Conservation (phyloP, 208 protist genomes). For the Leishmania arabica region DNA sequence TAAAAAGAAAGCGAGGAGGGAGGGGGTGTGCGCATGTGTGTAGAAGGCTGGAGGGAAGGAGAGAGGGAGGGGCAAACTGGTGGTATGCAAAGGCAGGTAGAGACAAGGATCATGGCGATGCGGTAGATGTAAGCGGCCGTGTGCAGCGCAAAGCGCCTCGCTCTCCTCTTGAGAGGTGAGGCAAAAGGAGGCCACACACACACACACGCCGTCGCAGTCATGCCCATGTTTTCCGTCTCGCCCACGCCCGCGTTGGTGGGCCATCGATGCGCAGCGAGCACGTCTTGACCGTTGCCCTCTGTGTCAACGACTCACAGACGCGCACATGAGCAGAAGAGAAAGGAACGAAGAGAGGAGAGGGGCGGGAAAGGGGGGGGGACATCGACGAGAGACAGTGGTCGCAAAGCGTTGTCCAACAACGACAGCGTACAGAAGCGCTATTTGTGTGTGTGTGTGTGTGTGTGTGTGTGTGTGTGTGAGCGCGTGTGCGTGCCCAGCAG, state of each 20-base stretch:
- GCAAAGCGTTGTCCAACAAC: not conserved
- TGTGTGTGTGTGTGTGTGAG: no score
- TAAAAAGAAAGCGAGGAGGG: not conserved
- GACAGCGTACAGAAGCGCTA: not conserved
- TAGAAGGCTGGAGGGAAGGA: not conserved
- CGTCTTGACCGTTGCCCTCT: not conserved
- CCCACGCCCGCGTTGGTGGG: not conserved
- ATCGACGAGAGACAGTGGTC: not conserved
- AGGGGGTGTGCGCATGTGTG: not conserved
- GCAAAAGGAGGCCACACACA: not conserved
- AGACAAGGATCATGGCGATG: not conserved
- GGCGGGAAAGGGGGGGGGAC: not conserved
- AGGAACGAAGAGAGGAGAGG: not conserved
- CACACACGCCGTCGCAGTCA: not conserved
- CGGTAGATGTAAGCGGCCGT: not conserved
- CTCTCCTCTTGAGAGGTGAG: not conserved
- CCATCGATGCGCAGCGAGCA: not conserved
- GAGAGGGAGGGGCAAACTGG: not conserved
- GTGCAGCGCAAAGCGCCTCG: not conserved
- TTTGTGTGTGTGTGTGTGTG: no score
- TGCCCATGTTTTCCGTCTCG: not conserved
- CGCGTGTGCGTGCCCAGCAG: not conserved
- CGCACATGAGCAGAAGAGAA: slow-evolving; percentile 4
- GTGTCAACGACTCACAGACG: not conserved
- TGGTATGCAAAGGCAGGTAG: not conserved